phyloP scores from a whole-genome alignment of 768 basidiomycete species.

The Boletus coccyginus region DNA sequence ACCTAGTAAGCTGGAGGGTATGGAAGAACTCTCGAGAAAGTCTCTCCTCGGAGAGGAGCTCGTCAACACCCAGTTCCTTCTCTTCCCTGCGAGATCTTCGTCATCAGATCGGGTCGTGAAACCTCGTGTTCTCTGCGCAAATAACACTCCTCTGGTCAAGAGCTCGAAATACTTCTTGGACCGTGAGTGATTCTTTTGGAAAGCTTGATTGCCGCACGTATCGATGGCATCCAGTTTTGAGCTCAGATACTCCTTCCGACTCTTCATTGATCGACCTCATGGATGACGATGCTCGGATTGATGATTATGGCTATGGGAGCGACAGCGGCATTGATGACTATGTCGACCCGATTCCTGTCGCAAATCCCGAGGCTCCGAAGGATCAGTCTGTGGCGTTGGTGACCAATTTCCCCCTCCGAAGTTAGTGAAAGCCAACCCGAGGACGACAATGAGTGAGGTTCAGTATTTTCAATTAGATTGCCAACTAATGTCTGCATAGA shows the following conservation, averaged over 20 bases:
- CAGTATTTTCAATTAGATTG: neutral
- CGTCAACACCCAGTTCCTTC: conserved; percentile 31
- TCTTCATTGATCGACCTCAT: conserved; percentile 16
- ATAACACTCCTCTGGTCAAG: conserved; percentile 24
- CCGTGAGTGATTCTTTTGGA: conserved; percentile 12
- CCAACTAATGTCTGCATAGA: conserved; percentile 5
- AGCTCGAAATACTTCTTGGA: conserved; percentile 29
- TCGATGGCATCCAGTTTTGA: conserved; percentile 7
- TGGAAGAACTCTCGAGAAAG: conserved; percentile 23
- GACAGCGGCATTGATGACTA: conserved; percentile 37
- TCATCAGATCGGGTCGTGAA: conserved; percentile 5
- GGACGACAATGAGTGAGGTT: conserved; percentile 3
- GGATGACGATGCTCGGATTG: conserved; percentile 1
- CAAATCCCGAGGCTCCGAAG: neutral
- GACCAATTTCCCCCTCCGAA: neutral
- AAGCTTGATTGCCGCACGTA: neutral
- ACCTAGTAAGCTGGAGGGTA: conserved; percentile 6
- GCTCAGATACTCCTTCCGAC: conserved; percentile 12
- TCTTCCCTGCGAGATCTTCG: conserved; percentile 23
- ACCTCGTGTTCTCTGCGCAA: conserved; percentile 27
- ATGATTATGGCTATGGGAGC: conserved; percentile 31
- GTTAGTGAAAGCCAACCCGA: neutral
- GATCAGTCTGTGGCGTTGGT: neutral
- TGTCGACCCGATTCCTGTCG: neutral
- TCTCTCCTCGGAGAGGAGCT: too few relatives aligned